These are phyloP conservation scores for Hydrangea macrophylla DNA, from an alignment of 148 eudicot genomes.

Conservation along the genomic window DNA sequence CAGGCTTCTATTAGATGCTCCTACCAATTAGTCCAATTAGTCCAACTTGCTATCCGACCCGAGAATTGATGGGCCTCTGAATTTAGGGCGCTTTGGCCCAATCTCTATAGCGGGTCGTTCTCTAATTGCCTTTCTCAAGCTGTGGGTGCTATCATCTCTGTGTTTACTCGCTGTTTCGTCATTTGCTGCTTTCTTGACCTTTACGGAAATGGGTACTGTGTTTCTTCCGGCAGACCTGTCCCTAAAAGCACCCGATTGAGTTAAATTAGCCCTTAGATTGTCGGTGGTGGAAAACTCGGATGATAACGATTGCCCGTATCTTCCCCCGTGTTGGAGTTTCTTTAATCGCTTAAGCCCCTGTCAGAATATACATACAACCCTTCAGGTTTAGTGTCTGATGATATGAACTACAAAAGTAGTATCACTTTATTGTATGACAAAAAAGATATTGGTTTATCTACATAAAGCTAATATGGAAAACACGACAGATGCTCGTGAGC, in stretches of 20 bases:
- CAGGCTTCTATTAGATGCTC: conserved; percentile 23
- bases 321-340: conserved; percentile 46
- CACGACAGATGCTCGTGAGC: too few species aligned
- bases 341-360: conserved; percentile 71
- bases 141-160: conserved; percentile 21
- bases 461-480: too few species aligned
- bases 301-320: conserved; percentile 25
- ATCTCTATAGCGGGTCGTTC: conserved; percentile 31
- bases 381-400: background rate
- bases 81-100: conserved; percentile 51
- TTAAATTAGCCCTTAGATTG: conserved; percentile 10
- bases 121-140: conserved; percentile 17
- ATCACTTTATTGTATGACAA: background rate
- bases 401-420: background rate
- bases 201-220: conserved; percentile 44
- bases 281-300: conserved; percentile 17
- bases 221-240: conserved; percentile 27
- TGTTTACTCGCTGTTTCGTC: conserved; percentile 30
- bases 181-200: conserved; percentile 37
- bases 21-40: conserved; percentile 21
- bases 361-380: background rate
- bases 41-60: conserved; percentile 29
- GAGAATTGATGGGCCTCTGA: conserved; percentile 51
- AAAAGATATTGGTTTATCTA: background rate
- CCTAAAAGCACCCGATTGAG: conserved; percentile 16